phyloP scores from a whole-genome alignment of 2,329 filamentous ascomycete species.

The Blastomyces parvus region DNA sequence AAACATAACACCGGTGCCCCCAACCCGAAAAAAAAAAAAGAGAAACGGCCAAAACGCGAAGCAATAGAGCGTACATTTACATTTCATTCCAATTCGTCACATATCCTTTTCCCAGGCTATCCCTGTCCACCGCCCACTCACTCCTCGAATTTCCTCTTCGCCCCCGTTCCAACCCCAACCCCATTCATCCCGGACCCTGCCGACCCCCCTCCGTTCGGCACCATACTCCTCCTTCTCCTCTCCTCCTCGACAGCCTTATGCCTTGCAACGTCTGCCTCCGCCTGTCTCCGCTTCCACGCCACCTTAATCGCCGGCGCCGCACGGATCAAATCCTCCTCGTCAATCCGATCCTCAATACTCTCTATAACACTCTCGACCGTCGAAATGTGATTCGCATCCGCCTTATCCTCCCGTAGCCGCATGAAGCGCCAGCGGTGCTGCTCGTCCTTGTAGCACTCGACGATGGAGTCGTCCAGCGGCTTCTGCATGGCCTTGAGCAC shows the following conservation, averaged over 20 bases:
- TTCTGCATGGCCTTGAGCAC: slow-evolving; percentile 61
- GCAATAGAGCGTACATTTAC: neutral
- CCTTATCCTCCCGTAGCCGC: slow-evolving; percentile 86
- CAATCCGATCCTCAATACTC: slow-evolving; percentile 79
- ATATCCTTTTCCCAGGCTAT: neutral
- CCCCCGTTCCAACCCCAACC: slow-evolving; percentile 29
- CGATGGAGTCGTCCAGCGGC: slow-evolving; percentile 74
- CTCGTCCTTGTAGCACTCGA: slow-evolving; percentile 79
- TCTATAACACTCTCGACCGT: slow-evolving; percentile 80
- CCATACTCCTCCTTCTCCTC: slow-evolving; percentile 21
- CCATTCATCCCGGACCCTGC: slow-evolving; percentile 18
- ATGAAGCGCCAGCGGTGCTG: slow-evolving; percentile 73
- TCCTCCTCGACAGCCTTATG: slow-evolving; percentile 18
- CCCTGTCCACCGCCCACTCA: slow-evolving; percentile 14
- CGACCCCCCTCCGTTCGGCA: slow-evolving; percentile 6
- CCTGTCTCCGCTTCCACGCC: slow-evolving; percentile 62
- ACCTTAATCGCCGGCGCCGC: slow-evolving; percentile 63
- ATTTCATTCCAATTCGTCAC: neutral
- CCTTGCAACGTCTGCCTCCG: slow-evolving; percentile 17
- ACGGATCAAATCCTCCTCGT: slow-evolving; percentile 66
- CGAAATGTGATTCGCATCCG: slow-evolving; percentile 76
- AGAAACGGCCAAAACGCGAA: neutral
- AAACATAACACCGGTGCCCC: neutral
- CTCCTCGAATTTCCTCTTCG: slow-evolving; percentile 36
- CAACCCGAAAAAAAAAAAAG: neutral